Base-by-base conservation (phyloP, 73 alveolate species). In the Symbiodinium natans region DNA sequence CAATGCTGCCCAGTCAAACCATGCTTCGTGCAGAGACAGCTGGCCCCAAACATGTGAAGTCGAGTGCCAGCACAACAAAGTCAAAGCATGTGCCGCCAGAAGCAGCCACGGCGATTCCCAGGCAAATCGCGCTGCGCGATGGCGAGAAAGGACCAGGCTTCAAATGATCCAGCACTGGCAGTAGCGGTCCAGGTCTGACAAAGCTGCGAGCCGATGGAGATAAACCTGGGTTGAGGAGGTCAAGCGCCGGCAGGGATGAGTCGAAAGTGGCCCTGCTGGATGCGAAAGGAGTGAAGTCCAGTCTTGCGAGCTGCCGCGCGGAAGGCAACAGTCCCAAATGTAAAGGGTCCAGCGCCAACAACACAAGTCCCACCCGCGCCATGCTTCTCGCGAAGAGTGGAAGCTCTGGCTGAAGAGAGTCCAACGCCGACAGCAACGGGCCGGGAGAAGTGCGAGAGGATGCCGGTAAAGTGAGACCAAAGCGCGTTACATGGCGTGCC, bases 311-410 rank as follows among this genome's bases (percentile, higher is more conserved):
- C 7, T 25, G 6, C 38, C 68, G 38, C 21, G 48, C 15, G 25
- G 41, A 39, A 52, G 41, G 83, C 7, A 17, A 8, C 29, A 52
- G n/a, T 52, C 25, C 92, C 39, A 21, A 29, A 42, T 92, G 98
- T 27, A 92, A 56, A 36, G 15, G 42, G 25, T 92, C 98, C 83
- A 92, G 29, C 34, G 36, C 92, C 38, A 63, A n/a, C 34, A 48
- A 46, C 71, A 27, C 34, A 3, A 41, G 31, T 15, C 92, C 98
- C n/a, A 38, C 3, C n/a, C 83, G 10, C 6, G 33, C 75, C 23
- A 29, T 10, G 6, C 82, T 41, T 25, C 86, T 25, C 15, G 34
- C 27, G 46, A n/a, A 36, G 52, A 38, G 27, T 52, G 75, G 31
- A 29, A 42, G 46, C 13, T 46, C 98, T 21, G 13, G 25, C 2